A percentile compares a stretch with the other conserved stretches of the same genome.
These are phyloP conservation scores for Scheffersomyces amazonensis DNA, from an alignment of 805 yeast genomes.

Conservation along the genomic window DNA sequence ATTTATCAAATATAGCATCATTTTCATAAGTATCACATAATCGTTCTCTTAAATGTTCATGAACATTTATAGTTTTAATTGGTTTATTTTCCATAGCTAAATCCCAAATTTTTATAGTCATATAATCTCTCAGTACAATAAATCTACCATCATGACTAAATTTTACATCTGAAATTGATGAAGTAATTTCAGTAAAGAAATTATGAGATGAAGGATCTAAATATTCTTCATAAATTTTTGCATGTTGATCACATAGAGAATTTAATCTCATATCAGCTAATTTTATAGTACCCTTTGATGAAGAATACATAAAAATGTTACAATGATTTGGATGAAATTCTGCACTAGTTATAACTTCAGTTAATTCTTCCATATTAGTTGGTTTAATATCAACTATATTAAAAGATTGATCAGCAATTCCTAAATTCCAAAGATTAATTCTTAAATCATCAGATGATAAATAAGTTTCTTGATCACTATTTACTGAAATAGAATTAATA, in stretches of 20 bases:
- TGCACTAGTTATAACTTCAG: slow-evolving; percentile 95
- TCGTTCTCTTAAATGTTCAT: slow-evolving; percentile 89
- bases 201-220: slow-evolving; percentile 90
- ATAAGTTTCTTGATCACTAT: slow-evolving; percentile 94
- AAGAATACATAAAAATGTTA: slow-evolving; percentile 91
- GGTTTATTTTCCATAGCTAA: slow-evolving; percentile 96
- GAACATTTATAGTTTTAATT: slow-evolving; percentile 88
- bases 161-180: slow-evolving; percentile 89
- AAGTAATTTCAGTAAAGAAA: slow-evolving; percentile 95
- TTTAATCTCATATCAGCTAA: slow-evolving; percentile 95
- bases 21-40: slow-evolving; percentile 97
- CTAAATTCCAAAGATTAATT: slow-evolving; percentile 92
- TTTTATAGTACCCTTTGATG: slow-evolving; percentile 93
- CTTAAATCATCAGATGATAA: slow-evolving; percentile 91
- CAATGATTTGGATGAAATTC: slow-evolving; percentile 94
- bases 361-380: slow-evolving; percentile 96
- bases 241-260: slow-evolving; percentile 88
- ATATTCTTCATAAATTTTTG: slow-evolving; percentile 87
- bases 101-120: slow-evolving; percentile 98
- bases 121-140: slow-evolving; percentile 94
- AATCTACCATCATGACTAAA: slow-evolving; percentile 90
- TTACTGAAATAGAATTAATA: slow-evolving; percentile 91
- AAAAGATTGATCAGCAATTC: slow-evolving; percentile 91
- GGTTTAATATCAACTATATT: slow-evolving; percentile 98
- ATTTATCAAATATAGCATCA: slow-evolving; percentile 97